A percentile compares a stretch with the other conserved stretches of the same genome.
phyloP scores from a whole-genome alignment of 371 early-diverging fungal genomes.

The Actinomortierella wolfii region DNA sequence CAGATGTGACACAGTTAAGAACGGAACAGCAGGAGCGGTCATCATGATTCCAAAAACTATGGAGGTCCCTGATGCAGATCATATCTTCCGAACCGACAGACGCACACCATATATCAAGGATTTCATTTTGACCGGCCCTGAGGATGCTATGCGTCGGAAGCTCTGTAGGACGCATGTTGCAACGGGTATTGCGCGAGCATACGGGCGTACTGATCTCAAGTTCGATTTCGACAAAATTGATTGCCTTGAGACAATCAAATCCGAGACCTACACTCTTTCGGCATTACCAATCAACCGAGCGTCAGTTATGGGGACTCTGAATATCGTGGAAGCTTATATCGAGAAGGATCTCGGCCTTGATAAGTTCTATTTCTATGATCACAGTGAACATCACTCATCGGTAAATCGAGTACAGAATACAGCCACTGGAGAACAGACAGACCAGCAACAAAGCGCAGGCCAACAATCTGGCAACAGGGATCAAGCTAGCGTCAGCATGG shows the following conservation, averaged over 20 bases:
- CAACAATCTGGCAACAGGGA: conserved; percentile 11
- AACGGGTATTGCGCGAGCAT: too few species aligned
- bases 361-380: conserved; percentile 5
- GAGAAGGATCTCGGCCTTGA: too few species aligned
- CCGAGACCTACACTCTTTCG: too few species aligned
- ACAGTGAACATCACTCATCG: conserved; percentile 1
- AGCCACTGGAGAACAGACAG: conserved; percentile 12
- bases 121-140: conserved; percentile 5
- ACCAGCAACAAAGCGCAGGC: conserved; percentile 9
- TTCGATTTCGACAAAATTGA: too few species aligned
- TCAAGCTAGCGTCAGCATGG: conserved; percentile 2
- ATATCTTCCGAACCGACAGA: conserved; percentile 8
- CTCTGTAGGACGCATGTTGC: too few species aligned
- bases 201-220: too few species aligned
- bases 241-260: too few species aligned
- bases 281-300: too few species aligned
- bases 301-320: too few species aligned
- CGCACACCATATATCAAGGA: conserved; percentile 15
- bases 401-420: too few species aligned
- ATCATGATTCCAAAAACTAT: not conserved
- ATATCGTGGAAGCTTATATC: too few species aligned
- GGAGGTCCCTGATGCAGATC: not conserved
- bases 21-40: not conserved
- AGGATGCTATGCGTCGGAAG: too few species aligned
- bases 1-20: not conserved